Evolutionary conservation across 768 basidiomycete species (phyloP), one percentile per base, ranked within the genome.

Genomic region (Kwoniella sp.): DNA sequence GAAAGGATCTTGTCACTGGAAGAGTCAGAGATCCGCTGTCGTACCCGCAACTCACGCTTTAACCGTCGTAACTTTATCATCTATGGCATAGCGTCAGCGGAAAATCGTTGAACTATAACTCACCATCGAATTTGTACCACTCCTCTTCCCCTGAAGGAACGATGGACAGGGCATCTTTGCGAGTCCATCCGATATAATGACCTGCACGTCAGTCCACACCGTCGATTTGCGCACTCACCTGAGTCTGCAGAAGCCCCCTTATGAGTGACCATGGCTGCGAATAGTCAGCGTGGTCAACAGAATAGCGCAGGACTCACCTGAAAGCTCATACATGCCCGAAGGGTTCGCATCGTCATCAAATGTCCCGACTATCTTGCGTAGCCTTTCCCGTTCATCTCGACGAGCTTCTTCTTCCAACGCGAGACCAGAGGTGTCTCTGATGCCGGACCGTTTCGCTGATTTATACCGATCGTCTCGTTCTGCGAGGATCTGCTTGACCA

Each of bases 191-290:
- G 24, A 97, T 93, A 76, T 98, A 98, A 80, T 98, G 95, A 1
- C 80, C 79, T 80, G 55, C 2, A 12, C 8, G 46, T 71, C 54
- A 62, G 51, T 50, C 19, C 19, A 24, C 26, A 25, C 9, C 1
- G 7, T 21, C 13, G 0, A 40, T 25, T 17, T 1, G 40, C 13
- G 12, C 47, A 64, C 77, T 63, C 63, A 81, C 94, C 95, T 0
- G 91, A 87, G 74, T 98, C 96, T 0, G 96, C 94, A 0, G 89
- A 89, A 0, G 93, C 86, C 12, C 96, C 96, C 80, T 99, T 99
- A 85, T 98, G 96, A 22, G 93, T 95, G 13, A 99, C 88, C 74
- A 99, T 90, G 8, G 89, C 92, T 92, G 29, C 27, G 73, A 52
- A 15, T 60, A 19, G 40, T 68, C 24, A 55, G 73, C 63, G 25